These are phyloP conservation scores for Piloderma croceum DNA, from an alignment of 768 basidiomycete genomes.

Conservation along the genomic window DNA sequence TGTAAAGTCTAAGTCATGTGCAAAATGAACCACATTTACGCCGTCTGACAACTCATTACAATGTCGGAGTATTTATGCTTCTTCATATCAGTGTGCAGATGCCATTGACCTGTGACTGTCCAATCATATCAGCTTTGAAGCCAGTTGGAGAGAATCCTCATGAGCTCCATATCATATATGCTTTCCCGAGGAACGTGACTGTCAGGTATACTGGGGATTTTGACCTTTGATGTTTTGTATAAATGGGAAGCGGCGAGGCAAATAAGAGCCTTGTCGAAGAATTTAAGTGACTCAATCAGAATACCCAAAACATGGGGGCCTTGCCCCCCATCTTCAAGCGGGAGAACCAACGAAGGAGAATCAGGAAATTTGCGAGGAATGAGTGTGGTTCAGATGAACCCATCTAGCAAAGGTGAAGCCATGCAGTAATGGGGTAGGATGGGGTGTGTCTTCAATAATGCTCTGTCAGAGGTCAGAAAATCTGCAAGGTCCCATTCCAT, in stretches of 20 bases:
- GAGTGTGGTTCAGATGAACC: too few species aligned
- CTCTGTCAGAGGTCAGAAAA: too few species aligned
- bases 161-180: slow-evolving; percentile 12
- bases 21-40: slow-evolving; percentile 12
- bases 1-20: slow-evolving; percentile 10
- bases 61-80: slow-evolving; percentile 11
- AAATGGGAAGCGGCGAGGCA: slow-evolving; percentile 1
- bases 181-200: slow-evolving; percentile 13
- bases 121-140: slow-evolving; percentile 7
- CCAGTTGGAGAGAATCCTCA: slow-evolving; percentile 13
- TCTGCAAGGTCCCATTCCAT: too few species aligned
- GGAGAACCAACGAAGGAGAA: slow-evolving; percentile 6
- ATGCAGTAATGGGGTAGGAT: too few species aligned
- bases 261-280: slow-evolving; percentile 10
- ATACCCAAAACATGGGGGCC: slow-evolving; percentile 6
- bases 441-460: too few species aligned
- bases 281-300: slow-evolving; percentile 11
- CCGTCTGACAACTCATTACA: slow-evolving; percentile 5
- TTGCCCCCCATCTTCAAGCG: not conserved
- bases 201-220: not conserved
- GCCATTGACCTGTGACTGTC: slow-evolving; percentile 12
- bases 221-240: slow-evolving; percentile 8
- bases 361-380: slow-evolving; percentile 9
- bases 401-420: too few species aligned
- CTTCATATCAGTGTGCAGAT: slow-evolving; percentile 5